These are phyloP conservation scores for Silybum marianum DNA, from an alignment of 129 eudicot species.

Conservation along the genomic window DNA sequence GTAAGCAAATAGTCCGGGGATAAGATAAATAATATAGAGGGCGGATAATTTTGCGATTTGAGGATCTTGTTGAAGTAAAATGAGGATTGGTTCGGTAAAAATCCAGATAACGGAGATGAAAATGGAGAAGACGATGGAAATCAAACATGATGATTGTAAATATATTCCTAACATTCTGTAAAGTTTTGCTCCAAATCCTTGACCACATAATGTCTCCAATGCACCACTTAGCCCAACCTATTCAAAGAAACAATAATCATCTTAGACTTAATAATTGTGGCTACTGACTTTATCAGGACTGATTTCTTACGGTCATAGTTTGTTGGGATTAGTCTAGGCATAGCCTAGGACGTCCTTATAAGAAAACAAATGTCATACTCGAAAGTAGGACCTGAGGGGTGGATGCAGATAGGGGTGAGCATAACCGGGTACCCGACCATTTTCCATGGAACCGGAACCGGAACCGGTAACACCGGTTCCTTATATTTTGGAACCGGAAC, in stretches of 20 bases:
- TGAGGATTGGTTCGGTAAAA: conserved; percentile 58
- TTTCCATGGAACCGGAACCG: too few species aligned
- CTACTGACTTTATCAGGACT: too few species aligned
- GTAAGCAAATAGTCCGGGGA: conserved; percentile 71
- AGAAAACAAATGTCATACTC: too few species aligned
- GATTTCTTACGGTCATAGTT: too few species aligned
- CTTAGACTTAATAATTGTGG: neutral
- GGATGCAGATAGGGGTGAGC: too few species aligned
- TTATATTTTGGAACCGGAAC: too few species aligned
- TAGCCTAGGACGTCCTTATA: too few species aligned
- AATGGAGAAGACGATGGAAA: conserved; percentile 56
- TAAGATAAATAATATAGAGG: conserved; percentile 58
- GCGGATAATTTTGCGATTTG: conserved; percentile 61
- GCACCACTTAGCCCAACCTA: conserved; percentile 94
- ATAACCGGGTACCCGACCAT: too few species aligned
- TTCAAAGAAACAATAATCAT: neutral
- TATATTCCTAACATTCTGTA: conserved; percentile 67
- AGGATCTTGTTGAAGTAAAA: conserved; percentile 67
- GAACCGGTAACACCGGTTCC: too few species aligned
- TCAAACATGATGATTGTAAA: conserved; percentile 77
- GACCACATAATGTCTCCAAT: conserved; percentile 91
- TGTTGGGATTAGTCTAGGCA: too few species aligned
- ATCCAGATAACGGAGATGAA: conserved; percentile 65
- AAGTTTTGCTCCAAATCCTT: conserved; percentile 82
- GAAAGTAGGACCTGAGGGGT: too few species aligned